Conservation (phyloP, 768 basidiomycete species). For the Xerocomus brunneocitrinus region DNA sequence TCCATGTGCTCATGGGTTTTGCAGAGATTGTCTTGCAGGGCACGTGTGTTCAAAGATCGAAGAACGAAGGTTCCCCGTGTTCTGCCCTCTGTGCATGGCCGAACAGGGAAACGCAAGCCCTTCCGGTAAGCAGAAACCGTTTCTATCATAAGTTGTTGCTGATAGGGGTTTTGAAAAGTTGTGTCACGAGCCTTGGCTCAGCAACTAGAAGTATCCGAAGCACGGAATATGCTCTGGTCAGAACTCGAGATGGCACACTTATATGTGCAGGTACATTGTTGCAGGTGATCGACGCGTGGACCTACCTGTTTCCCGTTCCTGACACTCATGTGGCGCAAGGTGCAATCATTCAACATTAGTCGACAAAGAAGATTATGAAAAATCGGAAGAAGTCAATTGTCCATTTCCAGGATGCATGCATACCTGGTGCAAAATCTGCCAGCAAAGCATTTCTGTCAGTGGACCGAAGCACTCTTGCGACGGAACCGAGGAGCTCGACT, state of each 20-base stretch:
- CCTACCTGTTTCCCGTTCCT: background rate
- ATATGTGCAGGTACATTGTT: slow-evolving; percentile 44
- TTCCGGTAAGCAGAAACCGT: slow-evolving; percentile 27
- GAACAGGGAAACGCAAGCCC: slow-evolving; percentile 27
- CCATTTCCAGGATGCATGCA: slow-evolving; percentile 45
- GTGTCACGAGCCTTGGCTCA: slow-evolving; percentile 35
- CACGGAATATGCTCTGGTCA: slow-evolving; percentile 36
- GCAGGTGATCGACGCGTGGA: slow-evolving; percentile 33
- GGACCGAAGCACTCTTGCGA: slow-evolving; percentile 52
- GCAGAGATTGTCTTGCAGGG: slow-evolving; percentile 45
- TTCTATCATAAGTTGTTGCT: background rate
- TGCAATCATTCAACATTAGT: slow-evolving; percentile 48
- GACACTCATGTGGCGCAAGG: slow-evolving; percentile 30
- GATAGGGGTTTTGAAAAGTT: slow-evolving; percentile 25
- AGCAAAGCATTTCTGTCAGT: slow-evolving; percentile 31
- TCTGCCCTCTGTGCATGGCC: slow-evolving; percentile 53
- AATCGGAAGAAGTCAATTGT: slow-evolving; percentile 41
- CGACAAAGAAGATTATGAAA: slow-evolving; percentile 44
- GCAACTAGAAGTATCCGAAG: slow-evolving; percentile 40
- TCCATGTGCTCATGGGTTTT: slow-evolving; percentile 49
- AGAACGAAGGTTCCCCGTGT: slow-evolving; percentile 51
- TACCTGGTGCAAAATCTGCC: slow-evolving; percentile 59
- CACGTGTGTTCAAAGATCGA: slow-evolving; percentile 44
- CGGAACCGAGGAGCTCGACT: slow-evolving; percentile 47
- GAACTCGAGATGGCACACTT: slow-evolving; percentile 43